Conservation (phyloP, 805 yeast species). For the Wickerhamiella siamensis region DNA sequence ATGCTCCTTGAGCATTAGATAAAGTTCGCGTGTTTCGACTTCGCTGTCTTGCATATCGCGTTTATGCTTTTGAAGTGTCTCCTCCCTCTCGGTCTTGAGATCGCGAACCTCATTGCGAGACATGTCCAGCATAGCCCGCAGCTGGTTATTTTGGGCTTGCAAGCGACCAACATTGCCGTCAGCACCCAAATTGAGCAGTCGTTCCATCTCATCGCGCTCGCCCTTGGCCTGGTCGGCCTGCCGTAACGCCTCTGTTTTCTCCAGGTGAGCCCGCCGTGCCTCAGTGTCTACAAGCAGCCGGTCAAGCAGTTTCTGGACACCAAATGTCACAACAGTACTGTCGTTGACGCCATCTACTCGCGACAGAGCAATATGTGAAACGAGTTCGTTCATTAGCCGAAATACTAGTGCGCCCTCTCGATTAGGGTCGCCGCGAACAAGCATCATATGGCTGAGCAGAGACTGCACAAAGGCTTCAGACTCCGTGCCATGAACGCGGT, state of each 20-base stretch:
- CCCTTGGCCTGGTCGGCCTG: slow-evolving; percentile 42
- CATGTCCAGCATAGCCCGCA: slow-evolving; percentile 40
- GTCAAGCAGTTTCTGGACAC: slow-evolving; percentile 58
- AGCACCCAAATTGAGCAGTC: slow-evolving; percentile 60
- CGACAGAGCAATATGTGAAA: slow-evolving; percentile 32
- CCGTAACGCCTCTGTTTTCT: slow-evolving; percentile 37
- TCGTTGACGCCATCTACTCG: slow-evolving; percentile 37
- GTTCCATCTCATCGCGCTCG: slow-evolving; percentile 47
- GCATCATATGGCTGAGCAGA: slow-evolving; percentile 51
- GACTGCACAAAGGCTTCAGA: slow-evolving; percentile 46
- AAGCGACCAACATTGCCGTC: slow-evolving; percentile 54
- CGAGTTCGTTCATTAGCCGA: slow-evolving; percentile 49
- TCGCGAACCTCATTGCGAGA: slow-evolving; percentile 50
- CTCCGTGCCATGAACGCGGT: slow-evolving; percentile 39
- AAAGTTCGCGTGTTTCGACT: slow-evolving; percentile 30
- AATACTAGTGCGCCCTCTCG: slow-evolving; percentile 35
- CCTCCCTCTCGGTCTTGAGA: slow-evolving; percentile 47
- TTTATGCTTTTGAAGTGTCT: slow-evolving; percentile 32
- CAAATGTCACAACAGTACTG: slow-evolving; percentile 41
- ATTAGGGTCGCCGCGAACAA: slow-evolving; percentile 28
- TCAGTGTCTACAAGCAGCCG: slow-evolving; percentile 73
- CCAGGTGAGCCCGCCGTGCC: slow-evolving; percentile 56
- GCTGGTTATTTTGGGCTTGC: slow-evolving; percentile 47
- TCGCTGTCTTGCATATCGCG: slow-evolving; percentile 33
- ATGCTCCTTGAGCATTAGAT: slow-evolving; percentile 39